Conservation (phyloP, 768 basidiomycete genomes). For the Russula sp. region DNA sequence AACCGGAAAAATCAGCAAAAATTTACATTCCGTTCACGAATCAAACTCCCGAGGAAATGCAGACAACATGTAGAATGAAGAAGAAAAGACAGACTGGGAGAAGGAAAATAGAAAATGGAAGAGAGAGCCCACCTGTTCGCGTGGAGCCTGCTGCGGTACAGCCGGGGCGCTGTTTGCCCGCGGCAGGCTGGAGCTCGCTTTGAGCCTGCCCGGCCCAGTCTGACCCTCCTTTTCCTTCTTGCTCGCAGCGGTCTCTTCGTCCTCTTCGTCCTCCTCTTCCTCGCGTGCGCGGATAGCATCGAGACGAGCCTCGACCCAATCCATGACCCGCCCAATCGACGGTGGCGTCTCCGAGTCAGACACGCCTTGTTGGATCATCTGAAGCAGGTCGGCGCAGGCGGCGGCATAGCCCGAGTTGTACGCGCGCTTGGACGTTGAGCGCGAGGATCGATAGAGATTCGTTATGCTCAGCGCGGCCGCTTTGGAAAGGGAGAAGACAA, state of each 20-base stretch:
- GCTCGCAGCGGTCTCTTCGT: conserved; percentile 59
- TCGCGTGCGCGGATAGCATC: conserved; percentile 72
- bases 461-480: conserved; percentile 84
- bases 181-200: conserved; percentile 31
- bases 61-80: background rate
- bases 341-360: conserved; percentile 49
- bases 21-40: background rate
- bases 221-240: conserved; percentile 34
- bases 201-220: conserved; percentile 30
- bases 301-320: conserved; percentile 79
- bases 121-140: conserved; percentile 31
- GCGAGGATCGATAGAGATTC: conserved; percentile 76
- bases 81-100: background rate
- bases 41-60: background rate
- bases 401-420: conserved; percentile 79
- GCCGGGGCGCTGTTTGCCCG: conserved; percentile 29
- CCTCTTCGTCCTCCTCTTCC: conserved; percentile 82
- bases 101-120: conserved; percentile 19
- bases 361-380: conserved; percentile 81
- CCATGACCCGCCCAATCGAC: conserved; percentile 75
- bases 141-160: conserved; percentile 26
- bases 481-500: conserved; percentile 35
- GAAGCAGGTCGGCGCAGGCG: conserved; percentile 76
- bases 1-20: conserved; percentile 23
- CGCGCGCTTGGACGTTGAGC: conserved; percentile 71